phyloP scores from a whole-genome alignment of 2,329 filamentous ascomycete genomes.

The Apiospora arundinis region DNA sequence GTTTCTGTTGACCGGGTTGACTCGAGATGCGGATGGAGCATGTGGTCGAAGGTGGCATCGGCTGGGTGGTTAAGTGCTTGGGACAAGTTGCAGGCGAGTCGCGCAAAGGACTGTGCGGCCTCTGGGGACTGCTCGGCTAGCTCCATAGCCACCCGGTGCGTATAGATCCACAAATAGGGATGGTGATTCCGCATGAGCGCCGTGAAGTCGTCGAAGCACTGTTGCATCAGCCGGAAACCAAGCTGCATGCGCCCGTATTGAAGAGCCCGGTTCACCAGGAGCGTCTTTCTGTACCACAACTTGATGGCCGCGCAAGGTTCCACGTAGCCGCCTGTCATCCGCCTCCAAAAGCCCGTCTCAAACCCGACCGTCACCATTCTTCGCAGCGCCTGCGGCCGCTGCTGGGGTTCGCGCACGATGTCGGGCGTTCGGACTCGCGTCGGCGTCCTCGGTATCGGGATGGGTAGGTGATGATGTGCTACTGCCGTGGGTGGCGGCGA shows the following conservation, averaged over 20 bases:
- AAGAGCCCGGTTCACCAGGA: neutral
- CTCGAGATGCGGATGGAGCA: neutral
- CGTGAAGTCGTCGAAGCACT: slow-evolving; percentile 14
- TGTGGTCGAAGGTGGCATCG: neutral
- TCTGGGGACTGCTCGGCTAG: neutral
- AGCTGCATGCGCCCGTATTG: slow-evolving; percentile 9
- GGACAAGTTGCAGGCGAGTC: neutral
- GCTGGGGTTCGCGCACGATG: neutral
- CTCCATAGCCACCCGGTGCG: neutral
- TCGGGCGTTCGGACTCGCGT: neutral
- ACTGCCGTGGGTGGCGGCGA: neutral
- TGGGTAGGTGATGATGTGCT: neutral
- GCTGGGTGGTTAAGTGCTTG: neutral
- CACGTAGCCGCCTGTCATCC: neutral
- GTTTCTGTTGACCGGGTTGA: neutral
- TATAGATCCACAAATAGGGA: neutral
- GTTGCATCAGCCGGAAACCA: slow-evolving; percentile 3
- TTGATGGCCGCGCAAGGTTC: neutral
- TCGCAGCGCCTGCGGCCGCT: neutral
- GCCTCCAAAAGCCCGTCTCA: neutral
- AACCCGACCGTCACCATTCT: neutral
- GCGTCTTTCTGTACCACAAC: neutral
- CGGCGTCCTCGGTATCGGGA: neutral
- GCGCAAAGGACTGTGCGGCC: slow-evolving; percentile 2
- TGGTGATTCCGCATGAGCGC: neutral